Conservation (phyloP, 441 rosid species). For the Arabidopsis lyrata region DNA sequence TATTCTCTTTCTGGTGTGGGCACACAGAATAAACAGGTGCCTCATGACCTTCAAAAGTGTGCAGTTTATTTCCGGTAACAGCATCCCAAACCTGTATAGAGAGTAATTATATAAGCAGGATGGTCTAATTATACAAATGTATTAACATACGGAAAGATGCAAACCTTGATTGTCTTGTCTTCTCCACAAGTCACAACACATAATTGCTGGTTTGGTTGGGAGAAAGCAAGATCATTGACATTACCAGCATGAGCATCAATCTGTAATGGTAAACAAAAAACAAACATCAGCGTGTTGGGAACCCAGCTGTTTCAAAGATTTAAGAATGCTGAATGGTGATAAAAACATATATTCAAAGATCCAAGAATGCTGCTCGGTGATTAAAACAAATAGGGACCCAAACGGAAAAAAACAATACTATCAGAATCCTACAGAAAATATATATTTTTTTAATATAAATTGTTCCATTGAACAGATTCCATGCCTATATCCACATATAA, state of each 20-base stretch:
- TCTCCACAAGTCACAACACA: constrained; percentile 69
- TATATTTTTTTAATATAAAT: not conserved
- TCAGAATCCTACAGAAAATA: constrained; percentile 27
- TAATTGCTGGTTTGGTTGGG: constrained; percentile 59
- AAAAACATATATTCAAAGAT: constrained; percentile 21
- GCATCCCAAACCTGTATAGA: constrained; percentile 71
- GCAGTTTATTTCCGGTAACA: constrained; percentile 53
- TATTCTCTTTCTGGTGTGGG: constrained; percentile 66
- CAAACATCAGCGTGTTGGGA: constrained; percentile 10
- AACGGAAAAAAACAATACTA: not conserved
- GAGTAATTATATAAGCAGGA: constrained; percentile 20
- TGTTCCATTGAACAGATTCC: constrained; percentile 1
- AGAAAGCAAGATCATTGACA: constrained; percentile 71
- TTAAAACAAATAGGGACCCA: constrained; percentile 12
- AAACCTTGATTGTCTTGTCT: constrained; percentile 66
- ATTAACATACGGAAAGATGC: constrained; percentile 18
- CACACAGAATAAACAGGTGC: constrained; percentile 70
- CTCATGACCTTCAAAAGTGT: constrained; percentile 70
- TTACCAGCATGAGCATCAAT: constrained; percentile 68
- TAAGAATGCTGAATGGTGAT: constrained; percentile 24
- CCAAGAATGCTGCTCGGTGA: constrained; percentile 25
- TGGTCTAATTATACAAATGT: not conserved
- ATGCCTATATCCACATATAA: constrained; percentile 16
- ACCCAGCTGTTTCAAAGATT: constrained; percentile 19
- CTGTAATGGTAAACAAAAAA: constrained; percentile 39